Evolutionary conservation across 2,329 filamentous ascomycete genomes (phyloP), one percentile per base, ranked within the genome.

Genomic region (Aspergillus tanneri): DNA sequence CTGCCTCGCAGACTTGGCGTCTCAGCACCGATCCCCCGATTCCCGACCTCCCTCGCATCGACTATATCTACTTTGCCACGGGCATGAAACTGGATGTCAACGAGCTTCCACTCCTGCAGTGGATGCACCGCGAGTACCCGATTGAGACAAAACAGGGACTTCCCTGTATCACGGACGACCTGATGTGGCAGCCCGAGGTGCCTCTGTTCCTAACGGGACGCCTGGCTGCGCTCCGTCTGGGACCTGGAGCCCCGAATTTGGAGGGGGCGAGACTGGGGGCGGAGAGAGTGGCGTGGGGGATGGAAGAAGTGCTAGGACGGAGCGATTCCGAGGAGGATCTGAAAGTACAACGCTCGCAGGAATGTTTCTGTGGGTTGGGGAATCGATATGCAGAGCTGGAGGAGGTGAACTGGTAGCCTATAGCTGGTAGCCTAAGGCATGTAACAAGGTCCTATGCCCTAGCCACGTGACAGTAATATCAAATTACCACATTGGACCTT

Each of bases 61-160:
- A 90, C 64, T 87, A 86, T 66, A 81, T 90, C 53, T 87, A 87
- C 67, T 88, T 86, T 59, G 87, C 88, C 11, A 92, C 88, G 0
- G 88, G 88, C 0, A 80, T 87, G 30, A 77, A 82, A 40, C 80
- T 82, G 0, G 77, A 90, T 54, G 80, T 89, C 21, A 61, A 69
- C 1, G 74, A 74, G 2, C 72, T 90, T 18, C 78, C 84, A 0
- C 83, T 83, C 47, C 69, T 92, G 10, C 69, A 81, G 47, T 78
- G 72, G 0, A 79, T 92, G 62, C 67, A 80, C 7, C 53, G 71
- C 3, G 76, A 82, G 14, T 75, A 85, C 52, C 86, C 86, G 0
- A 77, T 92, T 25, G 68, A 81, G 12, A 77, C 74, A 0, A 76
- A 81, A 19, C 82, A 82, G 3, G 88, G 88, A 0, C 71, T 90